These are phyloP conservation scores for Pleurotus sapidus DNA, from an alignment of 768 basidiomycete species.

Conservation along the genomic window DNA sequence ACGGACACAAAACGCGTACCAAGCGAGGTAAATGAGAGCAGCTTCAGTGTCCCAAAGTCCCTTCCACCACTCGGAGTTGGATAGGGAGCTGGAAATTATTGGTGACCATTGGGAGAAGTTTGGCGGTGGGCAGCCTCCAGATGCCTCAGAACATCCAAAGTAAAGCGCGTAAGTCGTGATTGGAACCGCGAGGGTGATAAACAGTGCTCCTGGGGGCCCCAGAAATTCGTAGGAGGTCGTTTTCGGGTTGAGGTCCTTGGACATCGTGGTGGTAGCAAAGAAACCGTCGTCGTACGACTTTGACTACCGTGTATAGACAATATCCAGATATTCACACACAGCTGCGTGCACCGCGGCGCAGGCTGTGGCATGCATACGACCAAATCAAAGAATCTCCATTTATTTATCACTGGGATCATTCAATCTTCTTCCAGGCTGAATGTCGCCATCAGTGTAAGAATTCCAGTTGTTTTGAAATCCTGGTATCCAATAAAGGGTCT, in stretches of 20 bases:
- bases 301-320: not conserved
- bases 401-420: no score
- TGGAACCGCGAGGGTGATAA: slow-evolving; percentile 71
- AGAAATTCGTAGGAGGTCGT: slow-evolving; percentile 79
- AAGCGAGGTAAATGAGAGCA: slow-evolving; percentile 69
- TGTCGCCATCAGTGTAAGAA: no score
- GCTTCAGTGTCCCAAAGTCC: slow-evolving; percentile 84
- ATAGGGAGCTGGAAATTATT: slow-evolving; percentile 46
- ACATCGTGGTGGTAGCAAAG: slow-evolving; percentile 1
- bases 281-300: slow-evolving; percentile 3
- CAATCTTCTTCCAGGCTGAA: no score
- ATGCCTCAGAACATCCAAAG: slow-evolving; percentile 71
- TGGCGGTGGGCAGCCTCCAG: slow-evolving; percentile 68
- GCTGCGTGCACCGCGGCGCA: no score
- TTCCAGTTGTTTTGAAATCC: no score
- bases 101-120: slow-evolving; percentile 24
- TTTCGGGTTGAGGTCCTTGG: slow-evolving; percentile 53
- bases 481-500: no score
- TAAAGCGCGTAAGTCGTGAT: slow-evolving; percentile 69
- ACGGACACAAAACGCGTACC: slow-evolving; percentile 87
- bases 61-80: slow-evolving; percentile 60
- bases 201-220: slow-evolving; percentile 74
- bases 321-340: no score
- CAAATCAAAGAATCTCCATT: no score
- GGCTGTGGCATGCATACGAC: no score